Base-by-base conservation (phyloP, 306 rosid genomes). In the Amphicarpaea edgeworthii region DNA sequence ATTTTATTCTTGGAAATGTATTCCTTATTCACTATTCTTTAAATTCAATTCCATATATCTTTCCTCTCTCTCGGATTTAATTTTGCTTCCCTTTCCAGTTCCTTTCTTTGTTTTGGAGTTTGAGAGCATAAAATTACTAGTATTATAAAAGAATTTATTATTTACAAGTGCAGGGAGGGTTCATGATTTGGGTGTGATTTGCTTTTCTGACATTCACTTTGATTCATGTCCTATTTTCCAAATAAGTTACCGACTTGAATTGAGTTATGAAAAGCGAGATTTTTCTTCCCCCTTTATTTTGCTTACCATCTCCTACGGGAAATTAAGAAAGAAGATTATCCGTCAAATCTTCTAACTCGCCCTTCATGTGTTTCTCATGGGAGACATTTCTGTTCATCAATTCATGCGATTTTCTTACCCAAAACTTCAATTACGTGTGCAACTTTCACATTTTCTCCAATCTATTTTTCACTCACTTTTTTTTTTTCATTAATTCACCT, bases 201-300 rank as follows among this genome's bases (percentile, higher is more conserved):
- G 82, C 84, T 73, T 81, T 77, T 55, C 78, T 68, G 77, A 76
- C 87, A 82, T 81, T 77, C 85, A 81, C 58, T 78, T 61, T 73
- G 83, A 75, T 77, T 77, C 83, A 64, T 85, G 82, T 65, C 45
- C 55, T 78, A 62, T 77, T 85, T 79, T 71, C 88, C 84, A 85
- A 83, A 86, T 77, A 67, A 79, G 85, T 68, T 72, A 73, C 75
- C 78, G 45, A 55, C 81, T 80, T 73, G 65, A 83, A 76, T 79
- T 85, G 61, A 69, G 78, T 72, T 54, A 8, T 74, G 11, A 79
- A 82, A 79, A 67, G 84, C 21, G 19, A 61, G 63, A 78, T 53
- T 85, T 85, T 66, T 68, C 34, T 75, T 46, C 49, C 70, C 78
- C 77, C 57, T 62, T 85, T 67, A 57, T 76, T 79, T 67, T 26